Evolutionary conservation across 345 rosid genomes (phyloP).

Genomic region (Balakata baccata): DNA sequence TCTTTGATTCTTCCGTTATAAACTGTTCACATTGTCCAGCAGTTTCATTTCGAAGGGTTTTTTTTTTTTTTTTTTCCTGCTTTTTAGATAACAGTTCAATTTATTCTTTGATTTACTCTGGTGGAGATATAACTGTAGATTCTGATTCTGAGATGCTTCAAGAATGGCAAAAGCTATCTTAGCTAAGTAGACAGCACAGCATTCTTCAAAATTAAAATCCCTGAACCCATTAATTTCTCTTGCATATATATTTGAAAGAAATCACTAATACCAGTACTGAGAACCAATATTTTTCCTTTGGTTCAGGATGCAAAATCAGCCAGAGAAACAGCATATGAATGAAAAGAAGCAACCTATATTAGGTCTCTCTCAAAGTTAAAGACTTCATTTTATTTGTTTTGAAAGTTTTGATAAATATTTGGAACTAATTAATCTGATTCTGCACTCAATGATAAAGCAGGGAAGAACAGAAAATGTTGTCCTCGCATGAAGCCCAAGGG

Average conservation of each 20-base stretch:
- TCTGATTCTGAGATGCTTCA: constrained; percentile 1
- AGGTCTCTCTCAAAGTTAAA: too few species aligned
- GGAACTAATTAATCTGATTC: not conserved
- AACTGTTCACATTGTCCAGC: too few species aligned
- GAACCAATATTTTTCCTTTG: not conserved
- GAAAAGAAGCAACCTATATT: not conserved
- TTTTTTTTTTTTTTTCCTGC: not conserved
- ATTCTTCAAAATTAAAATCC: too few species aligned
- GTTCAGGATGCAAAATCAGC: not conserved
- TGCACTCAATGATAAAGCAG: not conserved
- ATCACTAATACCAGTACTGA: not conserved
- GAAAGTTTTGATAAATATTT: not conserved
- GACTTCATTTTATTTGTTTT: not conserved
- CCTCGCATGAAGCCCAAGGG: not conserved
- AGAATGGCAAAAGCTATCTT: not conserved
- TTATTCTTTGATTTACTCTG: not conserved
- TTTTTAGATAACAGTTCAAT: not conserved
- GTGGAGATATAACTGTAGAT: not conserved
- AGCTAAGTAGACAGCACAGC: not conserved
- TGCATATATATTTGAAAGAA: not conserved
- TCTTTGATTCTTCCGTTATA: too few species aligned
- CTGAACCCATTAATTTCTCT: not conserved
- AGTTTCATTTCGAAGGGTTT: too few species aligned
- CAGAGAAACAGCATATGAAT: not conserved
- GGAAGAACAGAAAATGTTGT: not conserved